Base-by-base conservation (phyloP, 2,329 filamentous ascomycete genomes). In the Colletotrichum gigasporum region DNA sequence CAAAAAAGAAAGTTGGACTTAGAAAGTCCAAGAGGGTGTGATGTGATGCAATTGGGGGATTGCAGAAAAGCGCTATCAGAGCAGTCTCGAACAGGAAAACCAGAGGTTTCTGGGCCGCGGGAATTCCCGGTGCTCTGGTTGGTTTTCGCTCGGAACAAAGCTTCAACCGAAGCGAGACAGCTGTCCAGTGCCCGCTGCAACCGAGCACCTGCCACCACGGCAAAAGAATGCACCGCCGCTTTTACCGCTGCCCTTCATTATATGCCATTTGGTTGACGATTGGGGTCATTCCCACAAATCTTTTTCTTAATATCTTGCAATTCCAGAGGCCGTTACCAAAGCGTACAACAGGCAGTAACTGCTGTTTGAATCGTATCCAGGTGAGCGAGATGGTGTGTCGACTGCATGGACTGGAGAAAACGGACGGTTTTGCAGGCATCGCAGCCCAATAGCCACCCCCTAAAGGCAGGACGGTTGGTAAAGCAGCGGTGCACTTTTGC, bases 41-140 rank as follows among this genome's bases (percentile, higher is more conserved):
- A 45, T 65, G 62, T 65, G 62, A 65, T 65, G 62, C 62, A 59
- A 66, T 65, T 52, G 63, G 47, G 47, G 37, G 52, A 24, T 66
- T 63, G 51, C 52, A 41, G 20, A 54, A 66, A 58, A 63, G 59
- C 59, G 51, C 47, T 58, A 63, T 63, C 59, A 45, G 14, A 52
- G 39, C 39, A 63, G 59, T 63, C 62, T 65, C 62, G 35, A 65
- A 57, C 44, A 30, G 53, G 52, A 63, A 63, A 65, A 58, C 63
- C 59, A 63, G 52, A 53, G 37, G 60, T 63, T 55, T 59, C 59
- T 63, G 63, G 54, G 22, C 52, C 59, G 63, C 63, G 63, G 63
- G 58, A 66, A 63, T 63, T 66, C 45, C 63, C 63, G 63, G 45
- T 44, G 28, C 63, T 45, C 50, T 61, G 48, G 55, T 42, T 62